Percentiles rank a stretch among this genome's conserved stretches.
These are phyloP conservation scores for Penicillium palitans DNA, from an alignment of 2,329 filamentous ascomycete genomes.

Conservation along the genomic window DNA sequence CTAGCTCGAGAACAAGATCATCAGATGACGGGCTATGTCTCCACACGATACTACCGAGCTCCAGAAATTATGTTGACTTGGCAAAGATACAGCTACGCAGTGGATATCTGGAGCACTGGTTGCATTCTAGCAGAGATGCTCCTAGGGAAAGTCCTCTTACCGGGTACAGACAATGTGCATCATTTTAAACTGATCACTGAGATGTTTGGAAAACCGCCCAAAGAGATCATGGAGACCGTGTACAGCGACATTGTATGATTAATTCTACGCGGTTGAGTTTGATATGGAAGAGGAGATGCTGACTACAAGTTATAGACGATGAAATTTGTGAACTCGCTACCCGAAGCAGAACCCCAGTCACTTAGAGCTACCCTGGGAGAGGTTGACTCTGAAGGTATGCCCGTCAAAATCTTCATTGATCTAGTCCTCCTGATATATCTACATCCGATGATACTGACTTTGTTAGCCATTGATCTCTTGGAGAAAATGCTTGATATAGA, in stretches of 20 bases:
- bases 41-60: slow-evolving; percentile 94
- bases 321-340: slow-evolving; percentile 6
- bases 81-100: slow-evolving; percentile 98
- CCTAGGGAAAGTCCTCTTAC: slow-evolving; percentile 93
- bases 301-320: slow-evolving; percentile 1
- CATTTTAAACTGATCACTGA: slow-evolving; percentile 99
- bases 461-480: slow-evolving; percentile 82
- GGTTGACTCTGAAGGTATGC: slow-evolving; percentile 5
- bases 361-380: not conserved
- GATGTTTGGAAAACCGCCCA: slow-evolving; percentile 86
- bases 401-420: not conserved
- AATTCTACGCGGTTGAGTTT: too few species aligned
- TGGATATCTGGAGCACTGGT: slow-evolving; percentile 98
- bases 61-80: slow-evolving; percentile 99
- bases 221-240: slow-evolving; percentile 97
- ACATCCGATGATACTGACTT: slow-evolving; percentile 35
- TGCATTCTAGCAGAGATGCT: slow-evolving; percentile 99
- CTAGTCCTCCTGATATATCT: not conserved
- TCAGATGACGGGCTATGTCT: slow-evolving; percentile 98
- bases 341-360: not conserved
- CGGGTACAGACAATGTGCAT: slow-evolving; percentile 97
- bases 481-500: slow-evolving; percentile 97
- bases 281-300: not conserved
- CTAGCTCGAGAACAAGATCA: slow-evolving; percentile 95
- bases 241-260: slow-evolving; percentile 77